Percentiles rank a stretch among this genome's conserved stretches.
phyloP scores from a whole-genome alignment of 768 basidiomycete genomes.

The Favolaschia claudopus region DNA sequence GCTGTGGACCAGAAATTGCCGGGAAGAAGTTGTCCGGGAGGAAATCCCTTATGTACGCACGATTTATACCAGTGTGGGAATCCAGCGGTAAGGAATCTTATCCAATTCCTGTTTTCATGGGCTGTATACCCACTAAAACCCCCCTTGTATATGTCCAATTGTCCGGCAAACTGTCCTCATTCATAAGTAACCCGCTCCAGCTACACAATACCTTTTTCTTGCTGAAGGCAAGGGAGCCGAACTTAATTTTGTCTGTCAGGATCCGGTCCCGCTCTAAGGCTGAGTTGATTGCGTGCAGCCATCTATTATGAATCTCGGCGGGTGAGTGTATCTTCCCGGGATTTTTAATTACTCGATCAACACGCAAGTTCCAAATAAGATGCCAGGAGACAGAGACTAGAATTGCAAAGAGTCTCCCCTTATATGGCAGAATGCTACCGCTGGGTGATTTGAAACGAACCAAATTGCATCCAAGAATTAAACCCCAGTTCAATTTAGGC shows the following conservation, averaged over 20 bases:
- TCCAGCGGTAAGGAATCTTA: not conserved
- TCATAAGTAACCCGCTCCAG: no score
- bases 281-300: not conserved
- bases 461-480: not conserved
- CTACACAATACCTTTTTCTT: not conserved
- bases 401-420: not conserved
- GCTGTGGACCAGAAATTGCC: no score
- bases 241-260: not conserved
- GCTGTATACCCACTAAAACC: no score
- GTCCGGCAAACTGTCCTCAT: not conserved
- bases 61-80: slow-evolving; percentile 5
- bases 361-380: not conserved
- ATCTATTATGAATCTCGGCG: not conserved
- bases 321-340: not conserved
- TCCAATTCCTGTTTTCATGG: no score
- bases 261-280: not conserved
- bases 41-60: no score
- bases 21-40: no score
- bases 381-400: not conserved
- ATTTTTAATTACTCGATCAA: not conserved
- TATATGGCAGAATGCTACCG: not conserved
- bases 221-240: not conserved
- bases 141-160: no score
- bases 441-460: not conserved
- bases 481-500: not conserved